Base-by-base conservation (phyloP, 2,329 filamentous ascomycete species). In the Cladophialophora exuberans region DNA sequence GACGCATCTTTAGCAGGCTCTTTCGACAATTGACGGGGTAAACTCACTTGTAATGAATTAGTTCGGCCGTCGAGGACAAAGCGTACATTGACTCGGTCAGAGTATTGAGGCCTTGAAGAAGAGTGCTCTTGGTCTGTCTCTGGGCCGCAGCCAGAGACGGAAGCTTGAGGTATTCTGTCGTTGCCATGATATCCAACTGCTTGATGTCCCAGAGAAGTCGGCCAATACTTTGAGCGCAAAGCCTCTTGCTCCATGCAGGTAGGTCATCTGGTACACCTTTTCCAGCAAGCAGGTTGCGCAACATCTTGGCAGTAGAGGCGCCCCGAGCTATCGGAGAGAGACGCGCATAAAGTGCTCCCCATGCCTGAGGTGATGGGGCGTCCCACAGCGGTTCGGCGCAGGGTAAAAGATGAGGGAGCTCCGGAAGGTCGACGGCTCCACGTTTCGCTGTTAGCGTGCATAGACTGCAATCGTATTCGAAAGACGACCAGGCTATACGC, bases 41-140 rank as follows among this genome's bases (percentile, higher is more conserved):
- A n/a, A 59, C 57, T 48, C 43, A 59, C 57, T 60, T 60, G 57
- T 60, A 57, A 31, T 60, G 53, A 20, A 60, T 60, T 25, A 60
- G 28, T 26, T 60, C 57, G 3, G 57, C 50, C 4, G 57, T 60
- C 7, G 54, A 52, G n/a, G 46, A 31, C n/a, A 50, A 42, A 17
- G 39, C 20, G 38, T 56, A 54, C 54, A 60, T 60, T 6, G 54
- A 57, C 22, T 57, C 54, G 26, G 48, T 54, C 20, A 60, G 30
- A 13, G 50, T 28, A 42, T 51, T 57, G 49, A 60, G 50, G 15
- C 53, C 57, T 54, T 57, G 54, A 7, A 60, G 57, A n/a, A 60
- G 54, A 9, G 43, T 42, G 25, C 50, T 47, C 42, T 56, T 57
- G 17, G 57, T 60, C 23, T 60, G 57, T 57, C 45, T 54, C 43